Evolutionary conservation across 2,329 filamentous ascomycete species (phyloP).

Genomic region (Whalleya microplaca): DNA sequence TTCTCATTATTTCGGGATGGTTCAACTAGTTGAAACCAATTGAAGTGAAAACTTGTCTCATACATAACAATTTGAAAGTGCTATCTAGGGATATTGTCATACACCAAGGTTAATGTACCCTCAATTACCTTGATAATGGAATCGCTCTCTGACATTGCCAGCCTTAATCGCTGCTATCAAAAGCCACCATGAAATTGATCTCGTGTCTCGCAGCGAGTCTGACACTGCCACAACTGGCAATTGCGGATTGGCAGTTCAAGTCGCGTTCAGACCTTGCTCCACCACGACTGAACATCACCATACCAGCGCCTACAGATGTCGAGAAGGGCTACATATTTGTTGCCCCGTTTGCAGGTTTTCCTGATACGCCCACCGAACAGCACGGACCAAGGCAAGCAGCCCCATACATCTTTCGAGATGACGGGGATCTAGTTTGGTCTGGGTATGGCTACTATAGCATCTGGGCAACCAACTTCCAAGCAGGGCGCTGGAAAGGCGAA

Average conservation of each 20-base stretch:
- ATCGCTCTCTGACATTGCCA: constrained; percentile 29
- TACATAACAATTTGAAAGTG: constrained; percentile 19
- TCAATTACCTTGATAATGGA: constrained; percentile 28
- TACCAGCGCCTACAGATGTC: constrained; percentile 44
- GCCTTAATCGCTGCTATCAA: constrained; percentile 10
- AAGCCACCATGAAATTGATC: constrained; percentile 25
- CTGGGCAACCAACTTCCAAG: constrained; percentile 59
- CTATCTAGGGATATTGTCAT: constrained; percentile 29
- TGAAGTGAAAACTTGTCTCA: too few relatives aligned
- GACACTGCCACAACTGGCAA: constrained; percentile 9
- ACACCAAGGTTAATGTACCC: constrained; percentile 37
- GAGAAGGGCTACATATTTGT: constrained; percentile 50
- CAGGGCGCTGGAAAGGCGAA: constrained; percentile 51
- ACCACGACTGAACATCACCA: constrained; percentile 49
- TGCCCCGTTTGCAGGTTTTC: constrained; percentile 42
- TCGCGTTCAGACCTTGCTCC: constrained; percentile 51
- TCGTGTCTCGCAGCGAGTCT: constrained; percentile 11
- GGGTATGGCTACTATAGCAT: constrained; percentile 56
- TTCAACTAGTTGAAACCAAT: too few relatives aligned
- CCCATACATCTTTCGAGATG: constrained; percentile 58
- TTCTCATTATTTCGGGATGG: too few relatives aligned
- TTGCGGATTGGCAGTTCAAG: constrained; percentile 49
- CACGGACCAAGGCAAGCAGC: constrained; percentile 55
- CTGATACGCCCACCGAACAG: constrained; percentile 41
- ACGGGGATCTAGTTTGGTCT: constrained; percentile 61